phyloP scores from a whole-genome alignment of 768 basidiomycete species.

The Artomyces pyxidatus region DNA sequence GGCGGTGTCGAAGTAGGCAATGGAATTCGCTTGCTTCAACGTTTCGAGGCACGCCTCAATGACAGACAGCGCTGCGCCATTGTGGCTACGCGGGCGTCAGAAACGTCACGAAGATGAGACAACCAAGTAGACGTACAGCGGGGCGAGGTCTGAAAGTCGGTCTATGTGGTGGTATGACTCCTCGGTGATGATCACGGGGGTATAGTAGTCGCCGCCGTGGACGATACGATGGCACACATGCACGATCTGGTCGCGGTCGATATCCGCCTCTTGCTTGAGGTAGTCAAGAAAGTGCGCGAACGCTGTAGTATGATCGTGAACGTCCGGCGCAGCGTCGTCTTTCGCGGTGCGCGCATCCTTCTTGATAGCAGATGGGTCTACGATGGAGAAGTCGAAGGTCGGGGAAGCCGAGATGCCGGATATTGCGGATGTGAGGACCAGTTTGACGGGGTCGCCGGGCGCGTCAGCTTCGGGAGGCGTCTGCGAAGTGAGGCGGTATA shows the following conservation, averaged over 20 bases:
- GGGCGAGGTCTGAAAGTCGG: conserved; percentile 70
- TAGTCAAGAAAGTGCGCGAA: conserved; percentile 51
- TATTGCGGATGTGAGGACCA: conserved; percentile 44
- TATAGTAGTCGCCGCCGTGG: conserved; percentile 75
- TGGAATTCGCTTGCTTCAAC: conserved; percentile 60
- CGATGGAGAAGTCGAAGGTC: conserved; percentile 37
- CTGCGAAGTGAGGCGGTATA: conserved; percentile 35
- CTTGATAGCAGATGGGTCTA: conserved; percentile 4
- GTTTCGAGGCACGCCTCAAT: conserved; percentile 51
- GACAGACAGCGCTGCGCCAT: conserved; percentile 51
- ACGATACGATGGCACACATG: conserved; percentile 76
- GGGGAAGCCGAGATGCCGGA: conserved; percentile 53
- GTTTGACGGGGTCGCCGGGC: conserved; percentile 28
- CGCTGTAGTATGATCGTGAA: conserved; percentile 53
- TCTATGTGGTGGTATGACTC: conserved; percentile 68
- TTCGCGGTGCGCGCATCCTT: conserved; percentile 25
- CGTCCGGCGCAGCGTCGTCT: conserved; percentile 29
- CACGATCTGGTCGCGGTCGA: conserved; percentile 36
- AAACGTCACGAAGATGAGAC: no score
- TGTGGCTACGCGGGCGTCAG: conserved; percentile 46
- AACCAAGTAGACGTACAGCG: conserved; percentile 49
- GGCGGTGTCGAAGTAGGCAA: conserved; percentile 85
- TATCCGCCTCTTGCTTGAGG: conserved; percentile 33
- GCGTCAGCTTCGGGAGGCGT: conserved; percentile 18
- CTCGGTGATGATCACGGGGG: conserved; percentile 60